phyloP scores from a whole-genome alignment of 768 basidiomycete species.

The Termitomyces sp. region DNA sequence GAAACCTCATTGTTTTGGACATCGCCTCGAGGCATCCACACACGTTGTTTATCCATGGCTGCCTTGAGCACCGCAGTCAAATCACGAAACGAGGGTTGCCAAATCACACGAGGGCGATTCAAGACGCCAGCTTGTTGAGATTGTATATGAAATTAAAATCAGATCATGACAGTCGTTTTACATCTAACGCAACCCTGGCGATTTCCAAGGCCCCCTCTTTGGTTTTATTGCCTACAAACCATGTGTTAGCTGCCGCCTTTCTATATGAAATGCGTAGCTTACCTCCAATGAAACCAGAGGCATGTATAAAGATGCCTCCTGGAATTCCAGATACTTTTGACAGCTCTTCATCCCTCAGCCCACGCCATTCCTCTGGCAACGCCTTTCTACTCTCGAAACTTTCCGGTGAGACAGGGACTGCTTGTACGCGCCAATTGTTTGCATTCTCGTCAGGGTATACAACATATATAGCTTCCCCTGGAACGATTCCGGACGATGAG shows the following conservation, averaged over 20 bases:
- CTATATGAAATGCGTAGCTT: conserved; percentile 16
- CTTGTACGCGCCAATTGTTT: conserved; percentile 86
- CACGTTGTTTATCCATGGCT: not conserved
- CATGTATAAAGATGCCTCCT: conserved; percentile 89
- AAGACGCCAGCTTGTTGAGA: not conserved
- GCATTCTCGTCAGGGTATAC: conserved; percentile 82
- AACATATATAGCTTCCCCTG: conserved; percentile 69
- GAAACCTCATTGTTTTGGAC: not conserved
- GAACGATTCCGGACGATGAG: conserved; percentile 30
- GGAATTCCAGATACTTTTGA: conserved; percentile 68
- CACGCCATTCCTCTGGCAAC: conserved; percentile 91
- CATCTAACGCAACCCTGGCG: conserved; percentile 60
- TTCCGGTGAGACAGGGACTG: conserved; percentile 75
- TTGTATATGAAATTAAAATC: not conserved
- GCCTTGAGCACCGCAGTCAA: not conserved
- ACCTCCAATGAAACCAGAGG: conserved; percentile 97
- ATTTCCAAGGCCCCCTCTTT: conserved; percentile 82
- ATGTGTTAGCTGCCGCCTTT: not conserved
- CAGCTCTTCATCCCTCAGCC: conserved; percentile 79
- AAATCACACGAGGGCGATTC: not conserved
- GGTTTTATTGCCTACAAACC: conserved; percentile 72
- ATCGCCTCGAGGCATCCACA: conserved; percentile 2
- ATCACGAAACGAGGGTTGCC: not conserved
- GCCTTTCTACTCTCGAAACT: conserved; percentile 91
- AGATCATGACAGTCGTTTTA: conserved; percentile 10